Base-by-base conservation (phyloP, 2,329 filamentous ascomycete genomes). In the Colletotrichum liriopes region DNA sequence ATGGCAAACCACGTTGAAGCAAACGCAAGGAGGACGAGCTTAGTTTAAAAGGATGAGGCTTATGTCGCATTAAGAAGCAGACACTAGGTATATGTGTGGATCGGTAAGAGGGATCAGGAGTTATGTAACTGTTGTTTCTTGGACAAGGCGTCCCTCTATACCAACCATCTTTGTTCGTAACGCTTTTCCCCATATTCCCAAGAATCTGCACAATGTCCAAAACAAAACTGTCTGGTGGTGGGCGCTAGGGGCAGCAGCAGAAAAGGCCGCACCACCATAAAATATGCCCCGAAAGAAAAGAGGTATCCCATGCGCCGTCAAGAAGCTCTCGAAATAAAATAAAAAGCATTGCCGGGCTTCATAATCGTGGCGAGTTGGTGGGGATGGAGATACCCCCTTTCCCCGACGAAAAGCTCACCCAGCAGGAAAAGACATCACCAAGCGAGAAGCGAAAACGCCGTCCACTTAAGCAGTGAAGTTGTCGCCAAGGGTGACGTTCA, bases 401-500 rank as follows among this genome's bases (percentile, higher is more conserved):
- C 69, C 65, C 65, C 65, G 65, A 69, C 69, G 51, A 59, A 64
- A 72, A 65, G 41, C 37, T 39, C 51, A 41, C 62, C 62, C 49
- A 65, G 39, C 62, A 23, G 49, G 32, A 3, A 32, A 20, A 35
- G 18, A 29, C 20, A 35, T n/a, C 12, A 35, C 47, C 26, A 35
- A 41, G n/a, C 23, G 3, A 5, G 35, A 5, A 20, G 18, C 9
- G 18, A 9, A 18, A 29, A 20, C 12, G 18, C 2, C 35, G 2
- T 23, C 37, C 60, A n/a, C 23, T 67, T 67, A 71, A 12, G 26
- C 3, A 41, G 39, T 35, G 55, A 72, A 72, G 23, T 72, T 60
- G 77, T 80, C 81, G 75, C 78, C 80, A 56, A 85, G 77, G 43
- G 75, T 77, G 74, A 82, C 77, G 5, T 70, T 63, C 9, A 85